Evolutionary conservation across 2,329 filamentous ascomycete species (phyloP).

Genomic region (Aspergillus fumigatus): DNA sequence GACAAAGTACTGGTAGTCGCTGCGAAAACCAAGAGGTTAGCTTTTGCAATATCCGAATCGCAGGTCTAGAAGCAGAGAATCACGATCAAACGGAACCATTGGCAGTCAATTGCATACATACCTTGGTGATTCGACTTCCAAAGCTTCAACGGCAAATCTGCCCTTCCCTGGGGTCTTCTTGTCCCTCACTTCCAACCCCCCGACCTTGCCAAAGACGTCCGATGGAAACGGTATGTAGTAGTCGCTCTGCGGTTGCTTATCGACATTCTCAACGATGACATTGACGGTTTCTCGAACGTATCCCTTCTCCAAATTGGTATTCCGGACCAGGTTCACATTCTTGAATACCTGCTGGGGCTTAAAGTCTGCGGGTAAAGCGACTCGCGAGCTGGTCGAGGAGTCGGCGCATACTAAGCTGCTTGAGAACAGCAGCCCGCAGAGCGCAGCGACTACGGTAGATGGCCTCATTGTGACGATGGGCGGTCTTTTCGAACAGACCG

Average conservation of each 20-base stretch:
- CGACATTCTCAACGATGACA: constrained; percentile 87
- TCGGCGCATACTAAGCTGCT: constrained; percentile 31
- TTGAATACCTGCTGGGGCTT: constrained; percentile 87
- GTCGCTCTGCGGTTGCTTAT: constrained; percentile 71
- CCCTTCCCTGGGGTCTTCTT: constrained; percentile 71
- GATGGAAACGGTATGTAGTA: constrained; percentile 88
- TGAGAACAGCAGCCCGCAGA: constrained; percentile 32
- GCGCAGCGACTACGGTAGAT: constrained; percentile 32
- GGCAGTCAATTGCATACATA: constrained; percentile 50
- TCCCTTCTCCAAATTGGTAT: constrained; percentile 87
- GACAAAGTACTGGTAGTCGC: constrained; percentile 75
- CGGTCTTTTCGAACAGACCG: constrained; percentile 21
- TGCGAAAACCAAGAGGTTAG: constrained; percentile 36
- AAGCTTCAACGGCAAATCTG: constrained; percentile 64
- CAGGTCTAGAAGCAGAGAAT: neutral
- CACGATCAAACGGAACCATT: constrained; percentile 16
- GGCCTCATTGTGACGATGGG: constrained; percentile 38
- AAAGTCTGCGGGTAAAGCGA: constrained; percentile 51
- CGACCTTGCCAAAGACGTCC: constrained; percentile 69
- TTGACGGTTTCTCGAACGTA: constrained; percentile 89
- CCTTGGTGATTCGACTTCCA: constrained; percentile 55
- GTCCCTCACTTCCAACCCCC: constrained; percentile 86
- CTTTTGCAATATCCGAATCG: constrained; percentile 1
- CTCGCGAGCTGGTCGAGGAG: constrained; percentile 27
- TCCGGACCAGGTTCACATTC: constrained; percentile 85